Evolutionary conservation across 139 green algal species (phyloP).

Genomic region (Raphidocelis subcapitata): DNA sequence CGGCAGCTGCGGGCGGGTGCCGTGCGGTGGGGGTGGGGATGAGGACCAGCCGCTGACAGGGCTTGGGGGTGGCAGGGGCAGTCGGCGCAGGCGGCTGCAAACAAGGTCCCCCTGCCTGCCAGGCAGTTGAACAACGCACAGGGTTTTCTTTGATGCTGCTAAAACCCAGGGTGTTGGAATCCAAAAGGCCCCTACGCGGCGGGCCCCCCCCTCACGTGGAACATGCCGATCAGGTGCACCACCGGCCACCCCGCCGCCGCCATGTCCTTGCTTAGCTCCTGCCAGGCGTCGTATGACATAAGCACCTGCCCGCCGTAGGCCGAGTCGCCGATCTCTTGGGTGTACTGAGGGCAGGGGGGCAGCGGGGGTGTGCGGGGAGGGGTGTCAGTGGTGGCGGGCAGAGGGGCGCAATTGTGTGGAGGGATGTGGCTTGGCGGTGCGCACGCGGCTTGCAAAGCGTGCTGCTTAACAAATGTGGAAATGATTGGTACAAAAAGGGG

Average conservation of each 20-base stretch:
- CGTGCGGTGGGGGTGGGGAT: not conserved
- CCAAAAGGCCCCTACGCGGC: no score
- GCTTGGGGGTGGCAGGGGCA: slow-evolving; percentile 11
- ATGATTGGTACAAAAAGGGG: no score
- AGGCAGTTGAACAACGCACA: no score
- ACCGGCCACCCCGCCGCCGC: slow-evolving; percentile 62
- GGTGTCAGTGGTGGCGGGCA: not conserved
- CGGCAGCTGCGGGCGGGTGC: not conserved
- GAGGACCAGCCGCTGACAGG: no score
- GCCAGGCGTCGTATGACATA: slow-evolving; percentile 62
- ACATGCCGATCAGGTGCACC: slow-evolving; percentile 74
- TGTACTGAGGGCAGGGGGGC: not conserved
- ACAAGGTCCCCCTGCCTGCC: no score
- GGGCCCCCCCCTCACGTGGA: slow-evolving; percentile 36
- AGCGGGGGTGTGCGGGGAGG: not conserved
- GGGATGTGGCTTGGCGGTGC: slow-evolving; percentile 54
- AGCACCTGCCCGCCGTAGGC: slow-evolving; percentile 69
- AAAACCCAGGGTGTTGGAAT: no score
- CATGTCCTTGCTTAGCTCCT: slow-evolving; percentile 64
- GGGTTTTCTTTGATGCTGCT: no score
- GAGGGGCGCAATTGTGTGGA: not conserved
- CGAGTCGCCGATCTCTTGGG: slow-evolving; percentile 49
- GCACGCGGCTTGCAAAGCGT: no score
- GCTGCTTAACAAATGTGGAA: no score
- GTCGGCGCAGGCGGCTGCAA: slow-evolving; percentile 6